Conservation (phyloP, 2,329 filamentous ascomycete genomes). For the Exophiala calicioides region DNA sequence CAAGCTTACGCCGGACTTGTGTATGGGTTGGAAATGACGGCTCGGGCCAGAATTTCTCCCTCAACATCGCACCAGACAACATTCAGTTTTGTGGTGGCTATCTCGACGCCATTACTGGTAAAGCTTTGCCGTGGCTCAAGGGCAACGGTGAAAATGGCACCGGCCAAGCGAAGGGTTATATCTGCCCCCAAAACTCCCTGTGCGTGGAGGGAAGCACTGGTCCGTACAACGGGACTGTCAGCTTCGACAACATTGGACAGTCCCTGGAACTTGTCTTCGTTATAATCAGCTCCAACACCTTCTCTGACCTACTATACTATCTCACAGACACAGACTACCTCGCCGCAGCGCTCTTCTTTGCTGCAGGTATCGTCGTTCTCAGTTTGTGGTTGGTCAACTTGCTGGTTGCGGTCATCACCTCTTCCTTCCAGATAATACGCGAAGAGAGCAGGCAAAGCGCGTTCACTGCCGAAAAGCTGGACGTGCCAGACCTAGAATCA, state of each 20-base stretch:
- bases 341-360: slow-evolving; percentile 75
- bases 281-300: slow-evolving; percentile 98
- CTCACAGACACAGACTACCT: slow-evolving; percentile 91
- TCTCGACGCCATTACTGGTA: slow-evolving; percentile 61
- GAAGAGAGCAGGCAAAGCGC: slow-evolving; percentile 95
- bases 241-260: slow-evolving; percentile 91
- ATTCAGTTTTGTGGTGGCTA: slow-evolving; percentile 86
- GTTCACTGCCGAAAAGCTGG: slow-evolving; percentile 74
- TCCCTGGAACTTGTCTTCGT: slow-evolving; percentile 95
- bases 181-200: slow-evolving; percentile 80
- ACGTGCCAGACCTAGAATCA: slow-evolving; percentile 36
- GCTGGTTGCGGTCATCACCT: slow-evolving; percentile 93
- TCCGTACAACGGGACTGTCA: slow-evolving; percentile 82
- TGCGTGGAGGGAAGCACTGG: slow-evolving; percentile 73
- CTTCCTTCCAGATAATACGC: slow-evolving; percentile 95
- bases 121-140: slow-evolving; percentile 67
- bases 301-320: slow-evolving; percentile 90
- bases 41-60: slow-evolving; percentile 39
- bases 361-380: slow-evolving; percentile 77
- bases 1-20: slow-evolving; percentile 74
- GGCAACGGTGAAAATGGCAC: slow-evolving; percentile 56
- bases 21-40: slow-evolving; percentile 69
- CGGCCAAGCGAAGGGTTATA: slow-evolving; percentile 71
- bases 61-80: slow-evolving; percentile 56
- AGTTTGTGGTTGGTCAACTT: slow-evolving; percentile 96